phyloP scores from a whole-genome alignment of 805 yeast genomes.

The Teunomyces aglyptinius region DNA sequence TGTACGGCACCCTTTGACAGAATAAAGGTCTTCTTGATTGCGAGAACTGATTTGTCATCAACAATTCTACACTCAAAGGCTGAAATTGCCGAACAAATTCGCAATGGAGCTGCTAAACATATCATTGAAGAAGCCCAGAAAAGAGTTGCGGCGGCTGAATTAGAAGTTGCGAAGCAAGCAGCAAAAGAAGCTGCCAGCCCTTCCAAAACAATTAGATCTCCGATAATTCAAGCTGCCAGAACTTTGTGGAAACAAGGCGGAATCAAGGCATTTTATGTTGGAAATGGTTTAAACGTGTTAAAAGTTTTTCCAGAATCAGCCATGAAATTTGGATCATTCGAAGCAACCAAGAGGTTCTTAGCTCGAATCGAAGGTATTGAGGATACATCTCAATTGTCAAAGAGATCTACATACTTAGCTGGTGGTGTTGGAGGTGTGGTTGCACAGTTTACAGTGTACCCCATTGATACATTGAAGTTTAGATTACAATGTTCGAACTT shows the following conservation, averaged over 20 bases:
- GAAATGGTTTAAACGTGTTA: slow-evolving; percentile 88
- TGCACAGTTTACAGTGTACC: slow-evolving; percentile 90
- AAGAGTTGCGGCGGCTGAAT: slow-evolving; percentile 26
- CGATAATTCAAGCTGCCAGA: slow-evolving; percentile 75
- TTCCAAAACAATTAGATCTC: slow-evolving; percentile 58
- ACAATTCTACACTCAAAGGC: slow-evolving; percentile 60
- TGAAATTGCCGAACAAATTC: slow-evolving; percentile 36
- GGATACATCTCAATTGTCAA: slow-evolving; percentile 68
- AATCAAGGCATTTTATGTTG: slow-evolving; percentile 82
- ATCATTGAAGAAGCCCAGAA: slow-evolving; percentile 34
- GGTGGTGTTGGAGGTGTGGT: slow-evolving; percentile 97
- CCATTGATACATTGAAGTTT: slow-evolving; percentile 91
- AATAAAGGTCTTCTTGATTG: slow-evolving; percentile 88
- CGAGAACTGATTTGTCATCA: slow-evolving; percentile 78
- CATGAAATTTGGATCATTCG: slow-evolving; percentile 95
- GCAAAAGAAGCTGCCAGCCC: slow-evolving; percentile 35
- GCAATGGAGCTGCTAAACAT: slow-evolving; percentile 33
- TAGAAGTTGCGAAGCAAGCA: slow-evolving; percentile 20
- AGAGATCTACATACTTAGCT: slow-evolving; percentile 77
- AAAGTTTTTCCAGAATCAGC: slow-evolving; percentile 97
- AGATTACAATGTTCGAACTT: slow-evolving; percentile 90
- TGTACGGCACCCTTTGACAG: slow-evolving; percentile 97
- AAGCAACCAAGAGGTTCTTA: slow-evolving; percentile 73
- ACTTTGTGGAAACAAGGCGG: slow-evolving; percentile 90
- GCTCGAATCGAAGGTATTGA: slow-evolving; percentile 73